phyloP scores from a whole-genome alignment of 1,284 basidiomycete genomes.

The Marasmius oreades region DNA sequence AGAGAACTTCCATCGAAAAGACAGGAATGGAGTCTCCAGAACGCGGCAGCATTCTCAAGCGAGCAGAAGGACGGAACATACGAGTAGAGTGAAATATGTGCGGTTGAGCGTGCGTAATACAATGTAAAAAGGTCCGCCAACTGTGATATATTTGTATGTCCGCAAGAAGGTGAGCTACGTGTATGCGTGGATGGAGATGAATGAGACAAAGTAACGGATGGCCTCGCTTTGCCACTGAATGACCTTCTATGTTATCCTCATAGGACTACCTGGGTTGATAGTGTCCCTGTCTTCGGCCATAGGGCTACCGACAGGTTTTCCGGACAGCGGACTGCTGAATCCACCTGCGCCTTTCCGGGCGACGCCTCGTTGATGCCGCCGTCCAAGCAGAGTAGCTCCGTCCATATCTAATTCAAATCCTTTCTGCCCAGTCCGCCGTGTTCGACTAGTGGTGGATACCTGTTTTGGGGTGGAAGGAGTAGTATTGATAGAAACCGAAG shows the following conservation, averaged over 20 bases:
- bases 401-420: constrained; percentile 83
- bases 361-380: constrained; percentile 50
- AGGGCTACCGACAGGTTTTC: constrained; percentile 29
- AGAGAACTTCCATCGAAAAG: not conserved
- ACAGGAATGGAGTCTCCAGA: too few species aligned
- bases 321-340: constrained; percentile 36
- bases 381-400: constrained; percentile 79
- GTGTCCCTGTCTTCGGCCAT: constrained; percentile 12
- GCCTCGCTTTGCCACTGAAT: too few species aligned
- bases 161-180: not conserved
- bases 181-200: not conserved
- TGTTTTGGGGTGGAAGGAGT: constrained; percentile 21
- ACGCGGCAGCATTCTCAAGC: not conserved
- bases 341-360: constrained; percentile 22
- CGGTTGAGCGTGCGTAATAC: constrained; percentile 5
- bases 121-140: constrained; percentile 8
- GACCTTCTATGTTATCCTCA: constrained; percentile 12
- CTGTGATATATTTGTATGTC: not conserved
- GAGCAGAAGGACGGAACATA: not conserved
- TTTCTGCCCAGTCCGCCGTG: constrained; percentile 25
- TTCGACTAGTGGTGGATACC: constrained; percentile 14
- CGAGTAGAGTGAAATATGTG: not conserved
- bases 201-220: not conserved
- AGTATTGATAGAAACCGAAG: constrained; percentile 31
- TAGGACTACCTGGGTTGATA: constrained; percentile 19